Evolutionary conservation across 768 basidiomycete genomes (phyloP).

Genomic region (Pluteus cervinus): DNA sequence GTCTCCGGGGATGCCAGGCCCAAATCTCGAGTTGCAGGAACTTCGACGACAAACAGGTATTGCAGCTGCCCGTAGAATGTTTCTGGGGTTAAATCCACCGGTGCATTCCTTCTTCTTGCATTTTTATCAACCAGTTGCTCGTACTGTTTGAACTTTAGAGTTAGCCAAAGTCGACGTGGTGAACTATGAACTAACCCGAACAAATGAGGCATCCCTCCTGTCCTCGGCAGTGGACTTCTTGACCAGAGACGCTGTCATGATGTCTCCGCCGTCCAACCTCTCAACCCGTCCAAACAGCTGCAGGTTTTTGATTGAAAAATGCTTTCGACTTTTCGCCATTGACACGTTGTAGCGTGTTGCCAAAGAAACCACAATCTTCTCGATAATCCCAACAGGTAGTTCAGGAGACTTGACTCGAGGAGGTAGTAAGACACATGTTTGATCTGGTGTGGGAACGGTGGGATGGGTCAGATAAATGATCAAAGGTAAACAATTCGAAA

Average conservation of each 20-base stretch:
- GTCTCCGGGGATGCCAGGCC: too few relatives aligned
- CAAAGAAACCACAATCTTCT: constrained; percentile 13
- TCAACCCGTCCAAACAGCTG: constrained; percentile 20
- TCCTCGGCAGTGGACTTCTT: constrained; percentile 7
- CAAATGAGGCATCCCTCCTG: constrained; percentile 24
- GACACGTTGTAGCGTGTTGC: constrained; percentile 10
- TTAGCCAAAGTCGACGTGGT: constrained; percentile 3
- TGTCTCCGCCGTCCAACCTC: constrained; percentile 21
- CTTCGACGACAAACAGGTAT: constrained; percentile 19
- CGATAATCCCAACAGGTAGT: neutral
- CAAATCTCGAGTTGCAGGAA: constrained; percentile 12
- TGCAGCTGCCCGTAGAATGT: constrained; percentile 29
- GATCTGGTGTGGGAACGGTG: too few relatives aligned
- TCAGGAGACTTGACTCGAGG: too few relatives aligned
- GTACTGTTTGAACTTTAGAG: constrained; percentile 18
- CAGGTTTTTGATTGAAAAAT: constrained; percentile 3
- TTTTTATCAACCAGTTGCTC: constrained; percentile 23
- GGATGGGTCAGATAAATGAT: too few relatives aligned
- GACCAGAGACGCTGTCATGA: constrained; percentile 15
- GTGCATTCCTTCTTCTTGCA: constrained; percentile 7
- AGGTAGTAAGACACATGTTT: too few relatives aligned
- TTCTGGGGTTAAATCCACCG: constrained; percentile 6
- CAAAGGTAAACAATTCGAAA: too few relatives aligned
- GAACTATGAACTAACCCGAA: constrained; percentile 20
- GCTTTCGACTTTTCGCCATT: constrained; percentile 1